Percentiles rank a stretch among this genome's conserved stretches.
phyloP scores from a whole-genome alignment of 2,329 filamentous ascomycete genomes.

The Harringtonia lauricola region DNA sequence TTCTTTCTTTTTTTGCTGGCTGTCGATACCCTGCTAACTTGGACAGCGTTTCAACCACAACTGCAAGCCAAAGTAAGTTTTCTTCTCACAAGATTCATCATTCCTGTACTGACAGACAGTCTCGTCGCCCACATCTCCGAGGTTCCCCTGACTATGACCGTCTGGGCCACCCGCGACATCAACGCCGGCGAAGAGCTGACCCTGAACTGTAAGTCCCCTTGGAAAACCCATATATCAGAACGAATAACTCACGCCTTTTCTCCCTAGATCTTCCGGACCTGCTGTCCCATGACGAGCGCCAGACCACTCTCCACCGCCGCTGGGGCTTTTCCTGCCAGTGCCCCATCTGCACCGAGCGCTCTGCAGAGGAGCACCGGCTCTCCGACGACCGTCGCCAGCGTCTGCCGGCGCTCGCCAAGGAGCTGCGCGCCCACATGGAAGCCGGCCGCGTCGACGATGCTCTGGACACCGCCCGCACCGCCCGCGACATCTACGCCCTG shows the following conservation, averaged over 20 bases:
- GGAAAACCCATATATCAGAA: too few relatives aligned
- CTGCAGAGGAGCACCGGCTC: slow-evolving; percentile 2
- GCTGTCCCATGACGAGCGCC: slow-evolving; percentile 13
- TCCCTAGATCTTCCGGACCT: slow-evolving; percentile 12
- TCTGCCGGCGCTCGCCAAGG: neutral
- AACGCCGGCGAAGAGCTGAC: slow-evolving; percentile 18
- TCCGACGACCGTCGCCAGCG: slow-evolving; percentile 16
- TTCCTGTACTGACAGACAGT: slow-evolving; percentile 6
- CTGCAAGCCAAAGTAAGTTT: slow-evolving; percentile 14
- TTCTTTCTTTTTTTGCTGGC: neutral
- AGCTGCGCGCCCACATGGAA: neutral
- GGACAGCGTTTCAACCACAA: slow-evolving; percentile 17
- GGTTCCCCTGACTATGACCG: slow-evolving; percentile 12
- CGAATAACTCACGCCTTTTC: too few relatives aligned
- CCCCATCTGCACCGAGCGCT: slow-evolving; percentile 11
- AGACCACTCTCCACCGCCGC: slow-evolving; percentile 8
- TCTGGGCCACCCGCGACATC: slow-evolving; percentile 16
- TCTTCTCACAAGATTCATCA: neutral
- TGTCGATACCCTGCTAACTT: neutral
- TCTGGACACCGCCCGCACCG: slow-evolving; percentile 13
- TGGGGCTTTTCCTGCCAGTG: slow-evolving; percentile 20
- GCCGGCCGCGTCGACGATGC: neutral
- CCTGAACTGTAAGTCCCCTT: slow-evolving; percentile 18
- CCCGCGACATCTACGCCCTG: neutral
- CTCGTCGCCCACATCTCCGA: slow-evolving; percentile 13